Evolutionary conservation across 352 stramenopile genomes (phyloP), one percentile per base, ranked within the genome.

Genomic region (Peronospora farinosa): DNA sequence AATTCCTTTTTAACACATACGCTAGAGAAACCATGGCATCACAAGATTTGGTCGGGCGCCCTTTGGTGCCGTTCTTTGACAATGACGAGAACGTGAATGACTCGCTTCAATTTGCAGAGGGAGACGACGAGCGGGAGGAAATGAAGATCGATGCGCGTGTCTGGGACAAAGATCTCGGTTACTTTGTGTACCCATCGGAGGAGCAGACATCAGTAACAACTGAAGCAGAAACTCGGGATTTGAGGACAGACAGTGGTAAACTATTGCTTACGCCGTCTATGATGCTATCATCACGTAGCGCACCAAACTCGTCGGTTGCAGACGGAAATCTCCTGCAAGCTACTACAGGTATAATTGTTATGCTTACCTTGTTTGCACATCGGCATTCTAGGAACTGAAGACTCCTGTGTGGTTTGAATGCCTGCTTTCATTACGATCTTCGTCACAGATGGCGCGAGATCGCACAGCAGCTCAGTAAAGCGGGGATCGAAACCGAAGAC

Each of bases 111-210:
- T 33, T 79, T 3, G 64, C 69, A 47, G 58, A 64, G 21, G 57
- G 60, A 35, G 46, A 65, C 40, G 48, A 66, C 23, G 65, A 65
- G 45, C 61, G 66, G 37, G 78, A 89, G 30, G 57, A 72, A 16
- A 71, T 89, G 35, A 78, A 92, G 42, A 65, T 92, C 19, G 80
- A 92, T 43, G 80, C 80, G n/a, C 80, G 80, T 15, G 80, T 92
- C 2, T 92, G 80, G 80, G 80, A 92, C 60, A 81, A 82, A 45
- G 65, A 84, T 17, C 72, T 88, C 16, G 80, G 80, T 21, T 92
- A 92, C 50, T 92, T 92, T 42, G 80, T 86, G 58, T 92, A 92
- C 60, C 80, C 80, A 11, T 73, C 51, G 6, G 74, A 80, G 25
- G 47, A 74, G 47, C 41, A 58, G 10, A 31, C 55, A 0, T 25